Base-by-base conservation (phyloP, 257 asterid species). In the Cordia subcordata region DNA sequence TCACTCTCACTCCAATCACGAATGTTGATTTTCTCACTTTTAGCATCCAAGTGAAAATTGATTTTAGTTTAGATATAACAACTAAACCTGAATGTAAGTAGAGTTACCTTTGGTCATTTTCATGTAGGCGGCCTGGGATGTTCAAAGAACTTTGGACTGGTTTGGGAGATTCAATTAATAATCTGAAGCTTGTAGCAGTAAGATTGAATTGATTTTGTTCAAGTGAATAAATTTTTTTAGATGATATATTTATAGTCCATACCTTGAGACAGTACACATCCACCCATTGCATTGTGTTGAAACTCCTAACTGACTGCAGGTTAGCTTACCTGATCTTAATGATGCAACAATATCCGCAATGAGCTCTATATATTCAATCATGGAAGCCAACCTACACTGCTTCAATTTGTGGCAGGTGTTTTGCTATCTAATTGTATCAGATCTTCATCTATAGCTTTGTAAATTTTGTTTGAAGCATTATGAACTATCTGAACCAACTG, bases 341-440 rank as follows among this genome's bases (percentile, higher is more conserved):
- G 96, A 83, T 53, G 56, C 73, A 68, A 78, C 89, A 13, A 15
- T 87, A 66, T 73, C 79, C 53, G 75, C 85, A 39, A 83, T 85
- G 98, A 77, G 67, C 58, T 65, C 83, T 55, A 78, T 87, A 85
- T 84, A 81, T 56, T 63, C 80, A 4, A 77, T 76, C 33, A 90
- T 90, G 94, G 78, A 80, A 67, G 20, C 61, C 66, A 82, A 73
- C 65, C 71, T 84, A 19, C 42, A 44, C 17, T 78, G 95, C 82
- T 71, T 58, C 75, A 91, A 85, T 73, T 58, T 91, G 74, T 91
- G 98, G 98, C 96, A 90, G 96, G 98, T 87, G 17, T 39, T 50
- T 21, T 27, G 35, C 51, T 49, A 15, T 39, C 8, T 23, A 67
- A 53, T 42, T 14, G 39, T 44, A 5, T 0, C 11, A 8, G 3